A percentile compares a stretch with the other conserved stretches of the same genome.
phyloP scores from a whole-genome alignment of 371 early-diverging fungal genomes.

The Basidiobolus meristosporus region DNA sequence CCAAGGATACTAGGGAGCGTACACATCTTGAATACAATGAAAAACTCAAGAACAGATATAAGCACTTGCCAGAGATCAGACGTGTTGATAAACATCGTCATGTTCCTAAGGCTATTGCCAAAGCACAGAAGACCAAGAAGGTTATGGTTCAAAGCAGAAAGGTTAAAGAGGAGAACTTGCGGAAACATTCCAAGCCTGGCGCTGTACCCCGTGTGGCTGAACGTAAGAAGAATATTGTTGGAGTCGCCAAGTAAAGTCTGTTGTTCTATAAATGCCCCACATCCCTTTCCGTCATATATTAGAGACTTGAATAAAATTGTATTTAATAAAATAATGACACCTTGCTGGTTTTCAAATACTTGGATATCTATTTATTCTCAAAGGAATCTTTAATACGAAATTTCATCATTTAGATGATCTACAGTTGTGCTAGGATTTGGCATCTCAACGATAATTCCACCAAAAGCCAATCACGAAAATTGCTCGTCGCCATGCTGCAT shows the following conservation, averaged over 20 bases:
- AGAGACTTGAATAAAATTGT: no score
- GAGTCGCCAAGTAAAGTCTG: conserved; percentile 34
- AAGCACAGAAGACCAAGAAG: conserved; percentile 53
- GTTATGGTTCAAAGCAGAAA: conserved; percentile 59
- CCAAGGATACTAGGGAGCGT: conserved; percentile 59
- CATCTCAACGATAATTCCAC: no score
- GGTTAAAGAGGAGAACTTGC: conserved; percentile 63
- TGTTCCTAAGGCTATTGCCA: conserved; percentile 66
- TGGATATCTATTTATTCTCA: no score
- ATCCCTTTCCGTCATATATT: no score
- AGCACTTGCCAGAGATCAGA: conserved; percentile 80
- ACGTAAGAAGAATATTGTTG: conserved; percentile 63
- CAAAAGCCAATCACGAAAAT: no score
- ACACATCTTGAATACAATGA: conserved; percentile 61
- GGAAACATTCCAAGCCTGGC: conserved; percentile 54
- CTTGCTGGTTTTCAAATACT: no score
- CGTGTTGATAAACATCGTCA: conserved; percentile 74
- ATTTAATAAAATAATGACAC: no score
- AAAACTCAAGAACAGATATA: conserved; percentile 86
- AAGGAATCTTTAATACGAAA: no score
- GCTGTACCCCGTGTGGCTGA: conserved; percentile 44
- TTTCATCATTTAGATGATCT: no score
- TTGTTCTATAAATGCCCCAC: no score
- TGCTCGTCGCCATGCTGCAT: no score
- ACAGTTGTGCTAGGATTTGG: no score